phyloP scores from a whole-genome alignment of 495 filamentous ascomycete species.

The Xylaria sp. region DNA sequence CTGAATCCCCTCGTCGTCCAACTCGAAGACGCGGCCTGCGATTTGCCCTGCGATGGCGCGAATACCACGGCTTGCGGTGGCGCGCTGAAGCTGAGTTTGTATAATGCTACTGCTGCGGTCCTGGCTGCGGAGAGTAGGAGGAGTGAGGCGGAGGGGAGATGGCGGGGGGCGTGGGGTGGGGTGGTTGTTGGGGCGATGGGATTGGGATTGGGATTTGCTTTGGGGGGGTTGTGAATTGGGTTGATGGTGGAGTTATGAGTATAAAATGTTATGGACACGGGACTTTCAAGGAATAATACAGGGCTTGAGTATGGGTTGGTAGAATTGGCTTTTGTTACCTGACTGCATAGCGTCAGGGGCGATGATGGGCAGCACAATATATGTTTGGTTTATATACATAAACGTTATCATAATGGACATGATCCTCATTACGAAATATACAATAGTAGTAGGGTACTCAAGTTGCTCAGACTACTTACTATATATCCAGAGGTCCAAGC shows the following conservation, averaged over 20 bases:
- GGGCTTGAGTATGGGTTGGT: not conserved
- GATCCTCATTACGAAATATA: constrained; percentile 5
- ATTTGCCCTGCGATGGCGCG: constrained; percentile 54
- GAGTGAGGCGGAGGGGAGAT: not conserved
- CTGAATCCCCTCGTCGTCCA: constrained; percentile 43
- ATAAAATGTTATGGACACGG: not conserved
- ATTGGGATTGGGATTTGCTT: not conserved
- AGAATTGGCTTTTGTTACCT: not conserved
- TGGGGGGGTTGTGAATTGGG: not conserved
- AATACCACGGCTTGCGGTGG: constrained; percentile 53
- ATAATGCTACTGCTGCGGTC: constrained; percentile 24
- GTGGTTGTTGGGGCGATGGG: not conserved
- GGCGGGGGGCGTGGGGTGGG: not conserved
- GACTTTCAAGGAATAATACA: not conserved
- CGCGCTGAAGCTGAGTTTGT: constrained; percentile 47
- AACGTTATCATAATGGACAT: constrained; percentile 15
- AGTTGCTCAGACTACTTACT: constrained; percentile 24
- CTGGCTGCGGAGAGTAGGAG: not conserved
- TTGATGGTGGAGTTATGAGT: not conserved
- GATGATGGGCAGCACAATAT: not conserved
- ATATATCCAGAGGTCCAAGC: constrained; percentile 66
- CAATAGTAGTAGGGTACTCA: not conserved
- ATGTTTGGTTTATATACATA: constrained; percentile 6
- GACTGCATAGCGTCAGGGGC: not conserved
- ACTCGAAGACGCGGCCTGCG: constrained; percentile 47